Base-by-base conservation (phyloP, 495 filamentous ascomycete genomes). In the Usnea hakonensis region DNA sequence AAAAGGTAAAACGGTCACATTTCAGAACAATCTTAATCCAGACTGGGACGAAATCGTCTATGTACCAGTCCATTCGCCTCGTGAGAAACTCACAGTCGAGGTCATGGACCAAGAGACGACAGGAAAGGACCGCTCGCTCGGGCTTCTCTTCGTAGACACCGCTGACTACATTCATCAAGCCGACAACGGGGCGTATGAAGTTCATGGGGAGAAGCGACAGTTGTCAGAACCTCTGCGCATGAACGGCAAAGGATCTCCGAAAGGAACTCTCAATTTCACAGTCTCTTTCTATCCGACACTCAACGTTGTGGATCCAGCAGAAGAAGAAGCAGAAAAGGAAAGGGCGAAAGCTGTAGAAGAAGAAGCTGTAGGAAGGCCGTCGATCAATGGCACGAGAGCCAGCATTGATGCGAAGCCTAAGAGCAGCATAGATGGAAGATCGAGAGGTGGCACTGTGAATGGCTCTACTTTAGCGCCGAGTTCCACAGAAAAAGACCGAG, bases 31-130 rank as follows among this genome's bases (percentile, higher is more conserved):
- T 68, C 84, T 99, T 23, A 90, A 96, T 68, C 94, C 94, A 3
- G 86, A 95, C 37, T 99, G 89, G 88, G 91, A 99, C 68, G 95
- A 99, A 72, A 83, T 97, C 16, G 81, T 95, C 50, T 99, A 99
- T 72, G 82, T 99, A 0, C 93, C 95, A 0, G 82, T 99, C 60
- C 95, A 97, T 72, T 89, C 86, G 14, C 59, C 79, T n/a, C 86
- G 87, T 37, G 95, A 97, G 72, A 92, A 86, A 65, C 72, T 99
- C 23, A 83, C 83, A 0, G 74, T 99, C 17, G 94, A 98, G 73
- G 90, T 97, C 63, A 97, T 99, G 94, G 94, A 99, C 67, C 83
- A 91, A 58, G 94, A 99, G 75, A 90, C 83, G 55, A 77, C 96
- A 61, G 87, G 88, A 62, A 90, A 88, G 68, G 94, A 99, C 70